Percentiles rank a stretch among this genome's conserved stretches.
These are phyloP conservation scores for Eucalyptus marginata DNA, from an alignment of 345 rosid species.

Conservation along the genomic window DNA sequence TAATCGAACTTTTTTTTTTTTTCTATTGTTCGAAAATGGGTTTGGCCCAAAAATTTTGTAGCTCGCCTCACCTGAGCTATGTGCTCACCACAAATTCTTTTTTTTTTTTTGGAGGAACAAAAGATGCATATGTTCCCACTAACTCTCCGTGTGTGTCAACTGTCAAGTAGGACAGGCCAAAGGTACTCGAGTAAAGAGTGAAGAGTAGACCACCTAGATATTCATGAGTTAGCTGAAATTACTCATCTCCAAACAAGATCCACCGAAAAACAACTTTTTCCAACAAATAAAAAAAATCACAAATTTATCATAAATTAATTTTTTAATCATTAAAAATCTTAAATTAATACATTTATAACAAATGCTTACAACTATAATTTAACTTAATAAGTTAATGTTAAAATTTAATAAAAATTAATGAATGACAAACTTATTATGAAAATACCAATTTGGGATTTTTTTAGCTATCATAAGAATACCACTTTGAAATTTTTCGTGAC, in stretches of 20 bases:
- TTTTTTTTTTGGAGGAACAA: background rate
- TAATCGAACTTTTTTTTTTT: too few species aligned
- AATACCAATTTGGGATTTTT: too few species aligned
- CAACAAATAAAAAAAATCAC: too few species aligned
- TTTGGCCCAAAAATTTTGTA: background rate
- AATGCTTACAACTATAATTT: too few species aligned
- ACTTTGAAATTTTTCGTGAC: too few species aligned
- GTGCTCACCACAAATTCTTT: background rate
- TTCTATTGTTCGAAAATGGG: background rate
- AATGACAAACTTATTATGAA: fast-evolving
- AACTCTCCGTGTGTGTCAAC: background rate
- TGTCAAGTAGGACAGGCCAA: background rate
- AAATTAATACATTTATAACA: too few species aligned
- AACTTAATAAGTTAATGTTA: too few species aligned
- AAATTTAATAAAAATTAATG: too few species aligned
- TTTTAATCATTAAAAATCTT: fast-evolving
- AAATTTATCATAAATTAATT: too few species aligned
- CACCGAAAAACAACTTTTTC: background rate
- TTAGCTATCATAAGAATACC: too few species aligned
- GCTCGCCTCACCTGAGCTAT: background rate
- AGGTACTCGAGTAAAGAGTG: background rate
- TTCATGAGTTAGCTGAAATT: background rate
- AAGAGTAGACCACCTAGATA: background rate
- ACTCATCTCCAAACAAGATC: background rate
- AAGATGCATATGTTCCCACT: background rate